Evolutionary conservation across 441 rosid species (phyloP), one percentile per base, ranked within the genome.

Genomic region (Hura crepitans): DNA sequence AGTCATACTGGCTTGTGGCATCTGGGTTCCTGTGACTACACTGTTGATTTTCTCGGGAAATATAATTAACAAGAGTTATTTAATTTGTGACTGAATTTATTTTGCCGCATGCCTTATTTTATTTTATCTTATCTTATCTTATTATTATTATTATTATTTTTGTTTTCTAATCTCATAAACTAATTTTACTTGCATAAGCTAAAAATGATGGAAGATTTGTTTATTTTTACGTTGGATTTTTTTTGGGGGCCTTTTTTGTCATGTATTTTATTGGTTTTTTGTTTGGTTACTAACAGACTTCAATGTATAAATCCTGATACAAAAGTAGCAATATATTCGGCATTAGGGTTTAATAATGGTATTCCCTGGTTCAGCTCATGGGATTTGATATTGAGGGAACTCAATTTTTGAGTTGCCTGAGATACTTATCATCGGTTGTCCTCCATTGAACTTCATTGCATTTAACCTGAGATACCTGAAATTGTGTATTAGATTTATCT

Each of bases 381-480:
- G n/a, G n/a, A n/a, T n/a, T n/a, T n/a, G n/a, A n/a, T n/a, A n/a
- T 43, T 14, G 8, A 25, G 43, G 27, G 63, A 17, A n/a, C n/a
- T n/a, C n/a, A 61, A 11, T 6, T 22, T 42, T 39, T 3, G 9
- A 17, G n/a, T 6, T 13, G 6, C 12, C 17, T 27, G 1, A 9
- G 20, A 30, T 47, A 5, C 33, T 33, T 14, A 50, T 51, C 33
- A 50, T 51, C 20, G 58, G 31, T 5, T 33, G 27, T n/a, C 25
- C n/a, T 27, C 28, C 39, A 30, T 1, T 49, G 45, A 49, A 30
- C 28, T 8, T n/a, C 22, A 20, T 9, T 35, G 57, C 11, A 1
- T 35, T 33, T 14, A 18, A 20, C 15, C 46, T 51, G 69, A 66
- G 37, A 63, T 47, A 15, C 55, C 17, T 62, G 66, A 62, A 49